These are phyloP conservation scores for Suillus subaureus DNA, from an alignment of 768 basidiomycete species.

Conservation along the genomic window DNA sequence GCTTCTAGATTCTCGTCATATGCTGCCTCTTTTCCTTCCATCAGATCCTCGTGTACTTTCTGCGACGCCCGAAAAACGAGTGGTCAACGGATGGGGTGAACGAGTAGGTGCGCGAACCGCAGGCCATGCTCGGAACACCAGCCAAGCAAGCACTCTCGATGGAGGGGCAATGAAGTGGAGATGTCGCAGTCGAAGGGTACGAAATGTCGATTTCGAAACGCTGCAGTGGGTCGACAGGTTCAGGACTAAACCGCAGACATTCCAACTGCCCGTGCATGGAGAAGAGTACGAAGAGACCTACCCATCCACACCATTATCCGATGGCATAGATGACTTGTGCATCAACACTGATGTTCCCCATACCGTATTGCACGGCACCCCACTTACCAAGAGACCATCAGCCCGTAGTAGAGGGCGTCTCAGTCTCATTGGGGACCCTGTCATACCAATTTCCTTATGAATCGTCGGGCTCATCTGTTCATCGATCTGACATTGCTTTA, in stretches of 20 bases:
- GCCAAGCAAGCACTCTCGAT: slow-evolving; percentile 39
- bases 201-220: slow-evolving; percentile 60
- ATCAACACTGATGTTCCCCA: slow-evolving; percentile 41
- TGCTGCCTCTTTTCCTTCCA: slow-evolving; percentile 88
- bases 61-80: slow-evolving; percentile 55
- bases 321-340: slow-evolving; percentile 36
- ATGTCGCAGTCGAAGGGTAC: slow-evolving; percentile 57
- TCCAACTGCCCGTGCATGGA: slow-evolving; percentile 45
- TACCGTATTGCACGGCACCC: slow-evolving; percentile 39
- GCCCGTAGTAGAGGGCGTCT: slow-evolving; percentile 54
- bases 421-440: slow-evolving; percentile 42
- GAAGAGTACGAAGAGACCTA: slow-evolving; percentile 38
- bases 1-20: slow-evolving; percentile 87
- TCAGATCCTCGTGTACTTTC: slow-evolving; percentile 78
- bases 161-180: slow-evolving; percentile 57
- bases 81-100: slow-evolving; percentile 23
- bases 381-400: slow-evolving; percentile 70
- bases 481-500: slow-evolving; percentile 5
- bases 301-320: slow-evolving; percentile 34
- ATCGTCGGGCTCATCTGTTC: slow-evolving; percentile 7
- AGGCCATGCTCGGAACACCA: slow-evolving; percentile 39
- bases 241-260: slow-evolving; percentile 49
- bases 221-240: slow-evolving; percentile 75
- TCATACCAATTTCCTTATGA: slow-evolving; percentile 17
- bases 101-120: slow-evolving; percentile 6